These are phyloP conservation scores for Albophoma yamanashiensis DNA, from an alignment of 2,329 filamentous ascomycete genomes.

Conservation along the genomic window DNA sequence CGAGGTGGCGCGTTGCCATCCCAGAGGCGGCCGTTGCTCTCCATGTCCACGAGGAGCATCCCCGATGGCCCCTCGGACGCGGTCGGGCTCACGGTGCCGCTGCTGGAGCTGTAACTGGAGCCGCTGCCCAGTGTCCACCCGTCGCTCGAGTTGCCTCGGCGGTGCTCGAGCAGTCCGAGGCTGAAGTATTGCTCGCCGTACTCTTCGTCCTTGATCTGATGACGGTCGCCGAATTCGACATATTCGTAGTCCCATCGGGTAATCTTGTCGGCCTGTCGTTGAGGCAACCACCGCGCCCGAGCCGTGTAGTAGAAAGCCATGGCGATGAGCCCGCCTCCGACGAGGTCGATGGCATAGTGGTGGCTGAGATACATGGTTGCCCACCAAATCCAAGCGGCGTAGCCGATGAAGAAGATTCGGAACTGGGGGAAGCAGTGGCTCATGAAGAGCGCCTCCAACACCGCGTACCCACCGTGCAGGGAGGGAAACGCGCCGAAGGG, in stretches of 20 bases:
- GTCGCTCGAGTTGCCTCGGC: constrained; percentile 52
- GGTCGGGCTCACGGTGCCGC: constrained; percentile 38
- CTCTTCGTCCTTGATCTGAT: constrained; percentile 32
- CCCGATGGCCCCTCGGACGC: constrained; percentile 31
- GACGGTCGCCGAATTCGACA: constrained; percentile 66
- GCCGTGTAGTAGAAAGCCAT: constrained; percentile 73
- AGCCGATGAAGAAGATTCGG: constrained; percentile 68
- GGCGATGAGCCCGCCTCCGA: constrained; percentile 72
- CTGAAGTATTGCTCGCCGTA: constrained; percentile 34
- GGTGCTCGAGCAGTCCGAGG: constrained; percentile 32
- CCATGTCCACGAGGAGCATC: constrained; percentile 24
- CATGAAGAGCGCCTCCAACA: constrained; percentile 86
- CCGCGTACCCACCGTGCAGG: constrained; percentile 80
- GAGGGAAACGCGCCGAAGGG: constrained; percentile 95
- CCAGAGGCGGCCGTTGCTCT: constrained; percentile 26
- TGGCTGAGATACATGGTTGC: constrained; percentile 97
- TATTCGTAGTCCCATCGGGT: constrained; percentile 96
- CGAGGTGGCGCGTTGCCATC: constrained; percentile 22
- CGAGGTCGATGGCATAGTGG: constrained; percentile 90
- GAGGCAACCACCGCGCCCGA: constrained; percentile 70
- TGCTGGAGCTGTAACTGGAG: constrained; percentile 47
- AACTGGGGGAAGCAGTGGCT: constrained; percentile 81
- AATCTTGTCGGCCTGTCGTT: constrained; percentile 71
- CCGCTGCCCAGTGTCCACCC: constrained; percentile 86
- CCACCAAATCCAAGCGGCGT: constrained; percentile 95